These are phyloP conservation scores for Leccinum subfulvum DNA, from an alignment of 1,284 basidiomycete species.

Conservation along the genomic window DNA sequence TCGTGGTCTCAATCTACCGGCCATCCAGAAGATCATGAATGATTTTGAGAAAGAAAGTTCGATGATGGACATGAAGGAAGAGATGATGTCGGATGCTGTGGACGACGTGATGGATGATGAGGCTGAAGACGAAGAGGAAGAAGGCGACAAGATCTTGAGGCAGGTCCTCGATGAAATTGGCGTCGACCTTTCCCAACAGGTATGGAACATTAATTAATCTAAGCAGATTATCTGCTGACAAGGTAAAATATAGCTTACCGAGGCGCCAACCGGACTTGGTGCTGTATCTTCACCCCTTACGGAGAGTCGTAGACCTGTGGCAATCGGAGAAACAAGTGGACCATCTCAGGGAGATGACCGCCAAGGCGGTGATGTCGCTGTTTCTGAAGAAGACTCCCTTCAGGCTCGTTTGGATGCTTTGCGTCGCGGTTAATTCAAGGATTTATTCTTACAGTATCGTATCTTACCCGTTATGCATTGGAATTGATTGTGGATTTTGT, in stretches of 20 bases:
- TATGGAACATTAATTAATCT: conserved; percentile 35
- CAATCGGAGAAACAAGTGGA: conserved; percentile 65
- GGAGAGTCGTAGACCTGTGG: conserved; percentile 74
- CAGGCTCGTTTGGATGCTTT: conserved; percentile 86
- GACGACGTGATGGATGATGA: conserved; percentile 99
- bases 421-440: conserved; percentile 49
- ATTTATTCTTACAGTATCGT: conserved; percentile 1
- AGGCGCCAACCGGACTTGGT: conserved; percentile 72
- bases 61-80: conserved; percentile 99
- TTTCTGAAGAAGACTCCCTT: conserved; percentile 83
- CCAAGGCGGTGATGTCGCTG: conserved; percentile 39
- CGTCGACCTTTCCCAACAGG: conserved; percentile 88
- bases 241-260: conserved; percentile 62
- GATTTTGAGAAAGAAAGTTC: conserved; percentile 97
- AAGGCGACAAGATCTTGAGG: conserved; percentile 93
- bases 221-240: conserved; percentile 8
- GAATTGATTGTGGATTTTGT: conserved; percentile 4
- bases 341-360: conserved; percentile 38
- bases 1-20: conserved; percentile 89
- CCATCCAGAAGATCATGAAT: conserved; percentile 94
- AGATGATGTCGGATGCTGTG: conserved; percentile 99
- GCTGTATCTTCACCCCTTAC: conserved; percentile 61
- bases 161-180: conserved; percentile 98
- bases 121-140: conserved; percentile 90
- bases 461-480: conserved; percentile 7